phyloP scores from a whole-genome alignment of 108 stramenopile species.

The Stephanodiscus minutulus region DNA sequence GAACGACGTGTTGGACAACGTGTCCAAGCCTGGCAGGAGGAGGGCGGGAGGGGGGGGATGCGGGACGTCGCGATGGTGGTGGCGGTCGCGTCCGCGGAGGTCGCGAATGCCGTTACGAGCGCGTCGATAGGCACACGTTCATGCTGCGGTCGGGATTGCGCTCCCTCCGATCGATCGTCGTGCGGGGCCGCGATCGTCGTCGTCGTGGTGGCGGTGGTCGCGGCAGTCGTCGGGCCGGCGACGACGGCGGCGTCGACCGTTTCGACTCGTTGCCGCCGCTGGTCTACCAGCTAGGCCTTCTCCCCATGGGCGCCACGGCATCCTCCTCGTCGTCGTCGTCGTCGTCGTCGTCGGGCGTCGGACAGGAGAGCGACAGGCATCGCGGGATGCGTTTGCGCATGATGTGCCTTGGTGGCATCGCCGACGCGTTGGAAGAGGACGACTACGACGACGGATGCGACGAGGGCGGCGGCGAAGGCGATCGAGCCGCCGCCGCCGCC shows the following conservation, averaged over 20 bases:
- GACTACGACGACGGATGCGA: neutral
- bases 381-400: constrained; percentile 31
- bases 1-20: too few species aligned
- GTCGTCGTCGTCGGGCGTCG: neutral
- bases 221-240: neutral
- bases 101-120: constrained; percentile 14
- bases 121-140: constrained; percentile 32
- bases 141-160: constrained; percentile 12
- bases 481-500: neutral
- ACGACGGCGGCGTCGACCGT: constrained; percentile 2
- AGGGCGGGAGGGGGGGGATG: too few species aligned
- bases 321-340: neutral
- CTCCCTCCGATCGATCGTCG: constrained; percentile 13
- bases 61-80: too few species aligned
- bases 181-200: neutral
- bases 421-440: constrained; percentile 23
- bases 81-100: constrained; percentile 17
- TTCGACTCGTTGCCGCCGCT: constrained; percentile 43
- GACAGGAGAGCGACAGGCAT: constrained; percentile 29
- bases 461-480: neutral
- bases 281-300: constrained; percentile 44
- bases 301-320: constrained; percentile 8
- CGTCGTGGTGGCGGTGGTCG: neutral
- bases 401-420: constrained; percentile 43
- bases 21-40: too few species aligned